Evolutionary conservation across 805 yeast genomes (phyloP), one percentile per base, ranked within the genome.

Genomic region (Grigorovia jiainica): DNA sequence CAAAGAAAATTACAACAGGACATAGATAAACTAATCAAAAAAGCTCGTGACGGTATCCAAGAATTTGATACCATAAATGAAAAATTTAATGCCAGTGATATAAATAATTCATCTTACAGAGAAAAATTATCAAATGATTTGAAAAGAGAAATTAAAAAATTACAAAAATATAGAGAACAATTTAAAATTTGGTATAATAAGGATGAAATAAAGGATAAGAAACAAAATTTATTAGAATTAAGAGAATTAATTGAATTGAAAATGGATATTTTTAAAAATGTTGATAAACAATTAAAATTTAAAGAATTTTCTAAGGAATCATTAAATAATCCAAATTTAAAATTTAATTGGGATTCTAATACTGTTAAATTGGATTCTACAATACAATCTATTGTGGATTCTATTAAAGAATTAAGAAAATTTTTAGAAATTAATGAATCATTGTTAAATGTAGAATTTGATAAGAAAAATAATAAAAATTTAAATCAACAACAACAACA

Each of bases 261-360:
- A 47, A 90, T 90, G 98, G 98, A 90, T 63, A 76, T 87, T 53
- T 92, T 90, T 66, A 92, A 92, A 61, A 90, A 87, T 43, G 86
- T 90, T 52, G 98, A 90, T 64, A 86, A 87, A 65, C 78, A 82
- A 48, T 82, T 86, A 76, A 90, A 90, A 66, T 87, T 94, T 31
- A 90, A 90, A 63, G 96, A 95, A 40, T 90, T 85, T 60, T 79
- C 92, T 25, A 87, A 86, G 57, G 97, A 92, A 63, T 97, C 97
- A 0, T 70, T 90, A 48, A 86, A 83, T 39, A 76, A 78, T 58
- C 78, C 80, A 46, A 72, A 72, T 44, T 67, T 75, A 46, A 69
- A 79, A 39, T 57, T 57, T 35, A 92, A n/a, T n/a, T n/a, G n/a
- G n/a, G n/a, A n/a, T n/a, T n/a, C n/a, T n/a, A n/a, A n/a, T n/a